Evolutionary conservation across 2,329 filamentous ascomycete genomes (phyloP).

Genomic region (Cladosporium phlei): DNA sequence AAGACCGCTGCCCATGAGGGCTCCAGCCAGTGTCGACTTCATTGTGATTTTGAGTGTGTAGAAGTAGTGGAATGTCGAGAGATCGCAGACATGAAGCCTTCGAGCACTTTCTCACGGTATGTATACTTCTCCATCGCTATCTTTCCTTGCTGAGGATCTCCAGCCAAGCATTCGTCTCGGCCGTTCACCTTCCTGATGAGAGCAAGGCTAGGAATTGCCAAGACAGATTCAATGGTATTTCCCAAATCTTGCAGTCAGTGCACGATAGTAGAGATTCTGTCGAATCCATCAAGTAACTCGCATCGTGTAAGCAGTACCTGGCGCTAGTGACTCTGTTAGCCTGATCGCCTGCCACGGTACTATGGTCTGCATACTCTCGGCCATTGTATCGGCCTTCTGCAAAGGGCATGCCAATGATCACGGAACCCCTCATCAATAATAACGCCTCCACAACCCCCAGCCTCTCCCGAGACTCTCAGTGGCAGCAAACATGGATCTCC

Average conservation of each 20-base stretch:
- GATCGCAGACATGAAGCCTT: too few relatives aligned
- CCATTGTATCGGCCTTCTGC: background rate
- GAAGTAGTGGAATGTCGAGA: too few relatives aligned
- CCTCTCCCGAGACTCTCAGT: too few relatives aligned
- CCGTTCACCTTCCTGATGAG: slow-evolving; percentile 8
- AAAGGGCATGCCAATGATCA: too few relatives aligned
- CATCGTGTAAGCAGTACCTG: too few relatives aligned
- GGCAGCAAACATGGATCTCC: too few relatives aligned
- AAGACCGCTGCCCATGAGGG: slow-evolving; percentile 7
- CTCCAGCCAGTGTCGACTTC: slow-evolving; percentile 4
- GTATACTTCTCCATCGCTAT: background rate
- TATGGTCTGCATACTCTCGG: too few relatives aligned
- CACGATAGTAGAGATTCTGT: slow-evolving; percentile 6
- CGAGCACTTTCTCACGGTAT: too few relatives aligned
- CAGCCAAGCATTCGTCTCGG: background rate
- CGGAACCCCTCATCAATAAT: too few relatives aligned
- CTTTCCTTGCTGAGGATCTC: background rate
- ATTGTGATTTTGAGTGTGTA: slow-evolving; percentile 2
- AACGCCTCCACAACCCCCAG: too few relatives aligned
- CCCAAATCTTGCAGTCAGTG: background rate
- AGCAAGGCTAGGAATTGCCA: slow-evolving; percentile 4
- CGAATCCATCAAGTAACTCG: too few relatives aligned
- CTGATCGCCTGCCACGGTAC: background rate
- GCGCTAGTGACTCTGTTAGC: background rate
- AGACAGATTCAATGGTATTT: slow-evolving; percentile 3